Evolutionary conservation across 192 early-diverging fungal genomes (phyloP).

Genomic region (Paraglomus brasilianum): DNA sequence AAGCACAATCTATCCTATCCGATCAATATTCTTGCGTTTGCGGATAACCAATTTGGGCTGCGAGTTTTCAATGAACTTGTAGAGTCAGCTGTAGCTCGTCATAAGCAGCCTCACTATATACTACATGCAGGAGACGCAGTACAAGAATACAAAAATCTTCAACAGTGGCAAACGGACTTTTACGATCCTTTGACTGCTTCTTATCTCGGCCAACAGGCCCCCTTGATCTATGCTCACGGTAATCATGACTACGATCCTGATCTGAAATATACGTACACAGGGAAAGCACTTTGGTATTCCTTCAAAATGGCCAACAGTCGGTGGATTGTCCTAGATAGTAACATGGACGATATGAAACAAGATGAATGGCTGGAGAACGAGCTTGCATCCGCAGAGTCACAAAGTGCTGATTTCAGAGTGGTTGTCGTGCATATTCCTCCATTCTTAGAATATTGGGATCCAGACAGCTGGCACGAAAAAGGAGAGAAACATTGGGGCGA

Average conservation of each 20-base stretch:
- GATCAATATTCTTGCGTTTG: slow-evolving; percentile 38
- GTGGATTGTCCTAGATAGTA: slow-evolving; percentile 68
- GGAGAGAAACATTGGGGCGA: slow-evolving; percentile 70
- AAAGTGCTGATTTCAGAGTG: slow-evolving; percentile 56
- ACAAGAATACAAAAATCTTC: slow-evolving; percentile 53
- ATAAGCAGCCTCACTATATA: slow-evolving; percentile 49
- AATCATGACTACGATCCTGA: slow-evolving; percentile 72
- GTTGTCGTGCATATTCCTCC: slow-evolving; percentile 74
- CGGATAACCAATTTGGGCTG: slow-evolving; percentile 55
- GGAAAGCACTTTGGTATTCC: slow-evolving; percentile 54
- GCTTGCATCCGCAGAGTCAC: slow-evolving; percentile 53
- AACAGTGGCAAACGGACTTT: slow-evolving; percentile 73
- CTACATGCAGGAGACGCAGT: slow-evolving; percentile 73
- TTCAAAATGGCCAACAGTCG: slow-evolving; percentile 60
- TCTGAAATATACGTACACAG: slow-evolving; percentile 50
- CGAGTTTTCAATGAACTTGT: slow-evolving; percentile 37
- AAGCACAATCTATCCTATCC: slow-evolving; percentile 34
- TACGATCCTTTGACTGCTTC: slow-evolving; percentile 59
- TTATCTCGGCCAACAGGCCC: slow-evolving; percentile 53
- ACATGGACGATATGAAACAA: slow-evolving; percentile 60
- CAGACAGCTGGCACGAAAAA: slow-evolving; percentile 62
- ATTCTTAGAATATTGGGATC: slow-evolving; percentile 75
- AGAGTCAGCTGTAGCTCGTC: slow-evolving; percentile 33
- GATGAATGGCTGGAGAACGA: slow-evolving; percentile 61
- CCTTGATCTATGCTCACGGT: slow-evolving; percentile 70